Percentiles rank a stretch among this genome's conserved stretches.
These are phyloP conservation scores for Trichopus zeylanicus DNA, from an alignment of 116 monocot species.

Conservation along the genomic window DNA sequence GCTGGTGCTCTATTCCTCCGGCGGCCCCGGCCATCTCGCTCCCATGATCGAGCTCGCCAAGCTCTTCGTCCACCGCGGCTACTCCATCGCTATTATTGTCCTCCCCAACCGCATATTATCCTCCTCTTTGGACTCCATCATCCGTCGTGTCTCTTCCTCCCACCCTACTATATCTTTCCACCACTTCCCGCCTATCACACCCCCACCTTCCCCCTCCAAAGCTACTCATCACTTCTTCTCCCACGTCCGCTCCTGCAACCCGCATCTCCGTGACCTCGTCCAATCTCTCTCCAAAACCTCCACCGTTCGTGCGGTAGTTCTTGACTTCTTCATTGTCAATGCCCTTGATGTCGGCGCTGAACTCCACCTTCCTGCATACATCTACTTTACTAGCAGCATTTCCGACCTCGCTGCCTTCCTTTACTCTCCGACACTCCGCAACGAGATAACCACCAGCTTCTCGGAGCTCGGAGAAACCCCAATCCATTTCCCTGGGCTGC, in stretches of 20 bases:
- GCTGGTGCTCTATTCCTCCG: background rate
- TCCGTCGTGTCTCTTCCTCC: conserved; percentile 13
- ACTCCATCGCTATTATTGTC: conserved; percentile 14
- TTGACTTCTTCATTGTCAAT: conserved; percentile 26
- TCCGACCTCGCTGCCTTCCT: conserved; percentile 4
- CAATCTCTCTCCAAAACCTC: background rate
- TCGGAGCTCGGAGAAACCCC: background rate
- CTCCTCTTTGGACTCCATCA: background rate
- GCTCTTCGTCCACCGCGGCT: background rate
- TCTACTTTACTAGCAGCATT: conserved; percentile 20
- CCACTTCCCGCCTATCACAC: conserved; percentile 3
- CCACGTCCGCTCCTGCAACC: background rate
- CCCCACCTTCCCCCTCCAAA: background rate
- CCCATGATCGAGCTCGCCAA: conserved; percentile 9
- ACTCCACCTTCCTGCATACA: conserved; percentile 22
- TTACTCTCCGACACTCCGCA: conserved; percentile 18
- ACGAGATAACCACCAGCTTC: background rate
- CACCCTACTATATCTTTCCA: conserved; percentile 41
- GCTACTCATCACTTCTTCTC: background rate
- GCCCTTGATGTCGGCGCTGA: conserved; percentile 25
- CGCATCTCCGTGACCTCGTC: background rate
- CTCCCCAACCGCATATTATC: conserved; percentile 1
- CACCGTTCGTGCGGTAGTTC: conserved; percentile 8
- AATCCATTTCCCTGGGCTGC: background rate
- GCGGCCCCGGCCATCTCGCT: conserved; percentile 9